Base-by-base conservation (phyloP, 805 yeast species). In the Sporopachydermia quercuum region DNA sequence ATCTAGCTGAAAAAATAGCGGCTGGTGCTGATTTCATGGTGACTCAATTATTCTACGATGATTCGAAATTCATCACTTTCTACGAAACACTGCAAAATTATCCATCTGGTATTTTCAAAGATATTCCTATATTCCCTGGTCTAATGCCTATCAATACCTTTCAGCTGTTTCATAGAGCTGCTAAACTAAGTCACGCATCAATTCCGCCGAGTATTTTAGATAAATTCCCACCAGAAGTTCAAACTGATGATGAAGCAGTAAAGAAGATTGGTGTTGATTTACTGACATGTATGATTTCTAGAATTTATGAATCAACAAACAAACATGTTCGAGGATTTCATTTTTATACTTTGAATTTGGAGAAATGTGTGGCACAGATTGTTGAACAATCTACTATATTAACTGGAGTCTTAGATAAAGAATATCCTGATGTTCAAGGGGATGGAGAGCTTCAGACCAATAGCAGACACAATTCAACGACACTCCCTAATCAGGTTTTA, bases 21-120 rank as follows among this genome's bases (percentile, higher is more conserved):
- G 96, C 97, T 1, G 98, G 98, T 36, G 98, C 97, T 2, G 93
- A 85, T 52, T 91, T 85, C 54, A 73, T 91, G 39, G 73, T 91
- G 45, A 85, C 97, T 0, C 98, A 89, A 62, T 57, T 89, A 51
- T 89, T 91, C 53, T 89, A 79, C 55, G 96, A 89, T 56, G 81
- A 75, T n/a, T 74, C 71, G 39, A 79, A 79, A 54, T 86, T 82
- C 55, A 49, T 84, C 17, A 54, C 56, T 2, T 91, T 78, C 57
- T 89, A 83, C 46, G 51, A 60, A 42, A 43, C 60, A 65, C 78
- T 36, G 65, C 47, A 61, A 14, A 43, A 49, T 4, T 54, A 56
- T 36, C 49, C 53, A 18, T 55, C 60, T 3, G 56, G 54, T 3
- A 57, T 65, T 2, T 62, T 68, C 16, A 39, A 47, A 3, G 63